Percentiles rank a stretch among this genome's conserved stretches.
phyloP scores from a whole-genome alignment of 495 filamentous ascomycete species.

The Cladorrhinum samala region DNA sequence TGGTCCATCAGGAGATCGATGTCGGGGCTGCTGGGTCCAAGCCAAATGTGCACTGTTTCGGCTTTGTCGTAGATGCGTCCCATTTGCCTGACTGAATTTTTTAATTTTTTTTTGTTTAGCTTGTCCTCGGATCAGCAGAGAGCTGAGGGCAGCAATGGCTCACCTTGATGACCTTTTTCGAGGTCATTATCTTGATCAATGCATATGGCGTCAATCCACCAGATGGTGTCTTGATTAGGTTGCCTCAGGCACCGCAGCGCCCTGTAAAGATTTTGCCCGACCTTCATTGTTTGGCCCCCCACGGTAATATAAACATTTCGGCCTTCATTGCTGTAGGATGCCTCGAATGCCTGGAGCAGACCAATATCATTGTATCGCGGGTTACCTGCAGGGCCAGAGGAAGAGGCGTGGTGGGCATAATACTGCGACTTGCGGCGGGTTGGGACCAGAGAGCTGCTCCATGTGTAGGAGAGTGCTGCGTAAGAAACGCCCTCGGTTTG shows the following conservation, averaged over 20 bases:
- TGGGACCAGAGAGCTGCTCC: too few relatives aligned
- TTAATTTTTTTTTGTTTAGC: too few relatives aligned
- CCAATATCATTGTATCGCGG: too few relatives aligned
- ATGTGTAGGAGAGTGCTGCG: slow-evolving; percentile 5
- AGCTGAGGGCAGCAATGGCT: too few relatives aligned
- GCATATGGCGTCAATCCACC: slow-evolving; percentile 1
- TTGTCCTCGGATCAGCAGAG: too few relatives aligned
- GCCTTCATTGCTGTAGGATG: neutral
- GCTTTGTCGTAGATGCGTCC: neutral
- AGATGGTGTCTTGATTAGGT: neutral
- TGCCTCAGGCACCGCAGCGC: neutral
- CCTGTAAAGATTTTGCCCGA: neutral
- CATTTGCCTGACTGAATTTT: neutral
- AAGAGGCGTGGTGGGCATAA: too few relatives aligned
- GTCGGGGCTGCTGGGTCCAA: neutral
- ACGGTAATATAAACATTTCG: too few relatives aligned
- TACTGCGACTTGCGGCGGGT: too few relatives aligned
- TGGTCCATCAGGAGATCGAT: neutral
- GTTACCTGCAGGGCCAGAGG: too few relatives aligned
- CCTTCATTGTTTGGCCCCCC: neutral
- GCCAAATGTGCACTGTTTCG: neutral
- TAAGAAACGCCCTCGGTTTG: neutral
- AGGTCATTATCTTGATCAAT: neutral
- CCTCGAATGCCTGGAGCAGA: too few relatives aligned
- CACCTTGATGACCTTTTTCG: neutral